These are phyloP conservation scores for Tephrocybe sp. DNA, from an alignment of 768 basidiomycete genomes.

Conservation along the genomic window DNA sequence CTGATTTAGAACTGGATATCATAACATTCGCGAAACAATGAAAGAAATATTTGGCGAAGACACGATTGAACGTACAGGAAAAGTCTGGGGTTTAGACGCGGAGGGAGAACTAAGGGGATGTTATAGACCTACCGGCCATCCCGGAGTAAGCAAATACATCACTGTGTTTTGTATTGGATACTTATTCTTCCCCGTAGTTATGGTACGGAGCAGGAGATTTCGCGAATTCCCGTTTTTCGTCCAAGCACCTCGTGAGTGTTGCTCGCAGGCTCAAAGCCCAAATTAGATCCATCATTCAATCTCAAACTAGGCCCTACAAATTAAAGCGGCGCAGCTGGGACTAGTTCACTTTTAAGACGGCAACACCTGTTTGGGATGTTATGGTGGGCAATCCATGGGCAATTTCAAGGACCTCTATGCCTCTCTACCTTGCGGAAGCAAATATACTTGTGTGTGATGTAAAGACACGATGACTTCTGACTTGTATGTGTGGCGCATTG, in stretches of 20 bases:
- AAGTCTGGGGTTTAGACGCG: conserved; percentile 37
- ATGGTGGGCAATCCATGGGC: too few relatives aligned
- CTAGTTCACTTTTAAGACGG: conserved; percentile 5
- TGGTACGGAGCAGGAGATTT: conserved; percentile 41
- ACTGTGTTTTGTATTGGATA: not conserved
- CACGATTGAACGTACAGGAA: conserved; percentile 25
- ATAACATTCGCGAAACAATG: conserved; percentile 26
- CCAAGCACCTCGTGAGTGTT: conserved; percentile 33
- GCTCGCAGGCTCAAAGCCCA: not conserved
- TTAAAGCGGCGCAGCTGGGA: conserved; percentile 33
- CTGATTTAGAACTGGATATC: conserved; percentile 23
- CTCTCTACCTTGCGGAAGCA: too few relatives aligned
- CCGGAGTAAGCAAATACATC: conserved; percentile 28
- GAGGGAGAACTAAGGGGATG: conserved; percentile 36
- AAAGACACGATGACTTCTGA: too few relatives aligned
- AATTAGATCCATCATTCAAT: not conserved
- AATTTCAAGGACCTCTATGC: too few relatives aligned
- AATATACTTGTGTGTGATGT: too few relatives aligned
- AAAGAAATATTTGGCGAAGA: conserved; percentile 32
- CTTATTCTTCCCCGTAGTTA: conserved; percentile 21
- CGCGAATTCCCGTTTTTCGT: conserved; percentile 24
- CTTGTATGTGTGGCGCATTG: too few relatives aligned
- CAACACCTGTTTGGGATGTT: too few relatives aligned
- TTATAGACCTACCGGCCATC: conserved; percentile 40
- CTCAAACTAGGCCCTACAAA: conserved; percentile 26